Conservation (phyloP, 345 rosid genomes). For the Populus euphratica region DNA sequence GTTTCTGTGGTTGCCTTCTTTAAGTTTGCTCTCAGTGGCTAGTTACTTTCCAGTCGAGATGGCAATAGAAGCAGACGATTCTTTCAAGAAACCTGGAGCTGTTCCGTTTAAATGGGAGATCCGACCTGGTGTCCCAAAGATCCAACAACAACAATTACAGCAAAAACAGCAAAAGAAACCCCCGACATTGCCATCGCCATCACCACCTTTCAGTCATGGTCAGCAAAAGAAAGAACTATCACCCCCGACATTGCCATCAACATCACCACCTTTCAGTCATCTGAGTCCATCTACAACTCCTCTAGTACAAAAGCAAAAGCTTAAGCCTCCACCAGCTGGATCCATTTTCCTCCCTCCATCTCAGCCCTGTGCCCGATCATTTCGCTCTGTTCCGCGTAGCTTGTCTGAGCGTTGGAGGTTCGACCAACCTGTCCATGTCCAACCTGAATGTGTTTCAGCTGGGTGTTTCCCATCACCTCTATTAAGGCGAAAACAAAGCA, state of each 20-base stretch:
- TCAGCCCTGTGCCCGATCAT: conserved; percentile 46
- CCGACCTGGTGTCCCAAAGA: conserved; percentile 91
- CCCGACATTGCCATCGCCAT: conserved; percentile 24
- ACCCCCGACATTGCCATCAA: conserved; percentile 28
- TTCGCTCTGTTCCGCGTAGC: conserved; percentile 56
- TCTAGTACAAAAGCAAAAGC: conserved; percentile 29
- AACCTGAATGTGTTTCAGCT: conserved; percentile 36
- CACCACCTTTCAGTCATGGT: conserved; percentile 19
- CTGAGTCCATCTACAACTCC: conserved; percentile 19
- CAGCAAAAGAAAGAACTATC: conserved; percentile 4
- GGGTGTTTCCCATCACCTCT: conserved; percentile 75
- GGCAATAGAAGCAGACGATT: conserved; percentile 49
- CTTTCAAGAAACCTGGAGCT: conserved; percentile 71
- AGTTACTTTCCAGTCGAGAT: conserved; percentile 17
- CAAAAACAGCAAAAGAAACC: conserved; percentile 12
- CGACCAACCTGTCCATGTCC: conserved; percentile 36
- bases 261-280: conserved; percentile 23
- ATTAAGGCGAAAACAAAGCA: conserved; percentile 40
- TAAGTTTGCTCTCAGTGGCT: not conserved
- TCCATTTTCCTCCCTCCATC: conserved; percentile 28
- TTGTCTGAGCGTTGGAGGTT: conserved; percentile 56
- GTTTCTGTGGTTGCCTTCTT: not conserved
- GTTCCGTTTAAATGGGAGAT: conserved; percentile 95
- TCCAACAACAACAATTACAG: conserved; percentile 26
- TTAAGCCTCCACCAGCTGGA: conserved; percentile 62